Evolutionary conservation across 1,284 basidiomycete genomes (phyloP), one percentile per base, ranked within the genome.

Genomic region (Exsudoporus floridanus): DNA sequence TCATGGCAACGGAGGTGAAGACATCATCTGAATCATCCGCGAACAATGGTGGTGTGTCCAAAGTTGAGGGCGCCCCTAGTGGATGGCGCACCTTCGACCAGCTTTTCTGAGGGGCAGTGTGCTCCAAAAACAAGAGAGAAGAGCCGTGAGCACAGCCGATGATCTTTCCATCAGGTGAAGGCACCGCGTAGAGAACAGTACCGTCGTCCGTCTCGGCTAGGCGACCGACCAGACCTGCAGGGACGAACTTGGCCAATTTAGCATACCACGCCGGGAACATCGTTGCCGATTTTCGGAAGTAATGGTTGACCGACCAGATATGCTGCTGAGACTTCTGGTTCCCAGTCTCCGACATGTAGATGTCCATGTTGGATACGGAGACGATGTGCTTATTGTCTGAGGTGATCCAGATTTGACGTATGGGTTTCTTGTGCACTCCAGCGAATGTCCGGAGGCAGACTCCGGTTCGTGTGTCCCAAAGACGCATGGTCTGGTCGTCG

Each of bases 381-480:
- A 57, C 39, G 37, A 66, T n/a, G 33, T 53, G 42, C 30, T 47
- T 45, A 23, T 51, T 47, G 35, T 65, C 61, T 19, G 58, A 48
- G 6, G 60, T 58, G 21, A 65, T 53, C 46, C 54, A 55, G 16
- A 66, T 60, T 14, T 50, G 51, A 7, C 14, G 41, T 51, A 65
- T 46, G 5, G 49, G 47, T 27, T 58, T 58, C 30, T 39, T 50
- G 46, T 66, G 64, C 31, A 35, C 38, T 46, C 49, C 49, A 16
- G 49, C 7, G 10, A 52, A 55, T 12, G 51, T 63, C 7, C 49
- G 50, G 23, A 63, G 44, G 37, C 59, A 63, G 14, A 52, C 53
- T 37, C 55, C 62, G 16, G 64, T 64, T 25, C 47, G 42, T 19
- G 48, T 44, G 25, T 67, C 62, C 64, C 64, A 66, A 10, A 67